Evolutionary conservation across 2,329 filamentous ascomycete genomes (phyloP).

Genomic region (Podosphaera fusca): DNA sequence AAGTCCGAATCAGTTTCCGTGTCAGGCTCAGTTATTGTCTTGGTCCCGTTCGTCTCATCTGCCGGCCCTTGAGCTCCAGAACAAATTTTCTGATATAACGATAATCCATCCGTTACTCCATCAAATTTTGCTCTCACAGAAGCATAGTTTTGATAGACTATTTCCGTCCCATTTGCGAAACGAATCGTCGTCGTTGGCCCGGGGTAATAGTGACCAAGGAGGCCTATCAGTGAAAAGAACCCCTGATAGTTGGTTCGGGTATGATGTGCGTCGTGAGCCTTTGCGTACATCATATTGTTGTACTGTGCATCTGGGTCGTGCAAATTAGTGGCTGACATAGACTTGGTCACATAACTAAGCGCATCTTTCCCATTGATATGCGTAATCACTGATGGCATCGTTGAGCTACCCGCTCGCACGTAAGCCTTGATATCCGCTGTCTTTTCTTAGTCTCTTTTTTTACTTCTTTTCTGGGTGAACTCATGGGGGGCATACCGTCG

Average conservation of each 20-base stretch:
- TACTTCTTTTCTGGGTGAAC: slow-evolving; percentile 1
- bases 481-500: slow-evolving; percentile 16
- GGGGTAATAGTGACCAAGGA: slow-evolving; percentile 16
- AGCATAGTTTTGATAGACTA: slow-evolving; percentile 16
- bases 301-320: slow-evolving; percentile 20
- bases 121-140: slow-evolving; percentile 11
- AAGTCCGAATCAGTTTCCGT: background rate
- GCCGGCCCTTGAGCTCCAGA: slow-evolving; percentile 15
- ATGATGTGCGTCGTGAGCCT: slow-evolving; percentile 8
- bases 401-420: slow-evolving; percentile 12
- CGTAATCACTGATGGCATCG: slow-evolving; percentile 22
- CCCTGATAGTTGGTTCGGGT: slow-evolving; percentile 9
- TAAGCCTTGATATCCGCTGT: slow-evolving; percentile 5
- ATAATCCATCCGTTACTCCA: slow-evolving; percentile 9
- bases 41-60: background rate
- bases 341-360: slow-evolving; percentile 22
- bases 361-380: slow-evolving; percentile 31
- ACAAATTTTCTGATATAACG: slow-evolving; percentile 11
- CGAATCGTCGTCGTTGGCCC: slow-evolving; percentile 17
- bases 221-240: slow-evolving; percentile 17
- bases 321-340: slow-evolving; percentile 17
- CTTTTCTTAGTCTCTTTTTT: slow-evolving; percentile 6
- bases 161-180: slow-evolving; percentile 18
- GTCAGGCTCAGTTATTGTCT: slow-evolving; percentile 18
- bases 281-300: slow-evolving; percentile 19